Evolutionary conservation across 176 grass and related monocot species (phyloP), one percentile per base, ranked within the genome.

Genomic region (Elymus sibiricus): DNA sequence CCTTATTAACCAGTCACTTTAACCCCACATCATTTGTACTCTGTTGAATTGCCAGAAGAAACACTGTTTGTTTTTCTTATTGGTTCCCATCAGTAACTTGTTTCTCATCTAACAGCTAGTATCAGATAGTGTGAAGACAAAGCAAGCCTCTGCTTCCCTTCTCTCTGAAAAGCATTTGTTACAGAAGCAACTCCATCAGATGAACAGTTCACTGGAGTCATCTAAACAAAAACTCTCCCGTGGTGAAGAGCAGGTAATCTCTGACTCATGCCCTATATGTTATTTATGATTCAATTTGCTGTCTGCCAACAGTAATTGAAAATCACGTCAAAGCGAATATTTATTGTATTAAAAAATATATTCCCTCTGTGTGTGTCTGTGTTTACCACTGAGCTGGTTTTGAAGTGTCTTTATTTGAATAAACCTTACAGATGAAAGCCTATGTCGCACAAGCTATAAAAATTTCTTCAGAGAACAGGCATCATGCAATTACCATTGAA

Each of bases 61-160:
- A 83, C 9, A 2, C 6, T 71, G 9, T 44, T 88, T 81, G 22
- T 0, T 53, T 60, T 71, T 82, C 5, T 79, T 79, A 1, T 64
- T 37, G 7, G 43, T 42, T 87, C 5, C 60, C 31, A n/a, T 67
- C 38, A 60, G 26, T 91, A 87, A 91, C 38, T 90, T 61, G 55
- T 26, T 79, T 93, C 35, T 82, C 35, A 79, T 87, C 22, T 82
- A 44, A 74, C 95, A 98, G 90, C 89, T 95, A 75, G 93, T 98
- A 84, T 98, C 96, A 11, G 93, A 98, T 83, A 95, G 93, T 87
- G 93, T 98, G 86, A 95, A 94, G 85, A 95, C 92, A 90, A 98
- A 98, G 80, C 93, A 95, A 82, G 88, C 93, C 64, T 89, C 82
- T 81, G 83, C 86, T 38, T 94, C 86, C 76, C 96, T 98, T 90